Evolutionary conservation across 176 grass and related monocot species (phyloP), one percentile per base, ranked within the genome.

Genomic region (Olyra latifolia): DNA sequence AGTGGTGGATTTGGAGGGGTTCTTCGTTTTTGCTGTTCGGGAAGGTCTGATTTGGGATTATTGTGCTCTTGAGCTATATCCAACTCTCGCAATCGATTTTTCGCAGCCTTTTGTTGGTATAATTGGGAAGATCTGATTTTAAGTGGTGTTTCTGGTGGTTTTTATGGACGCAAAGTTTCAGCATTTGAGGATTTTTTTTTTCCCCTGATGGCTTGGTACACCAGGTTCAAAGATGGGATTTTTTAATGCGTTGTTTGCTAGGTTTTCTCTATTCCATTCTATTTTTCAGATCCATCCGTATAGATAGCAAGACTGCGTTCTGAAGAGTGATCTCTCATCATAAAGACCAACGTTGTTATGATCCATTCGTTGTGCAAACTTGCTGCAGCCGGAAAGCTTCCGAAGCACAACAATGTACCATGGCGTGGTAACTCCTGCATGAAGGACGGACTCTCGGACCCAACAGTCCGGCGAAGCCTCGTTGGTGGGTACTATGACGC

Each of bases 371-470:
- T 82, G 7, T 71, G 66, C 29, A 47, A 59, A 45, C 30, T 87
- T 84, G 6, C 53, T 84, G 61, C 82, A 97, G 94, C 94, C n/a
- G 94, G 94, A 15, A 86, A 88, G 66, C 84, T 97, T 25, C 91
- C 94, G 30, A 89, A 88, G 80, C 87, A 97, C 78, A 94, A 97
- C 79, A 94, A 92, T 59, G 83, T 94, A 70, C 67, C 85, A 52
- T 97, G 94, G 91, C 88, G 91, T 24, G 87, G 89, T 11, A 94
- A 92, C 69, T 97, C 91, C 19, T 93, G 91, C 74, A 77, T 87
- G 85, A 97, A 92, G 82, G 94, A 97, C 32, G 94, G 94, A 7
- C 70, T 88, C 63, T 97, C 94, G 1, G 94, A 92, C 25, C 32
- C 85, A 7, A 52, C 89, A 19, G 47, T 86, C 65, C 74, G 80